Base-by-base conservation (phyloP, 371 early-diverging fungal genomes). In the Sporodiniella umbellata region DNA sequence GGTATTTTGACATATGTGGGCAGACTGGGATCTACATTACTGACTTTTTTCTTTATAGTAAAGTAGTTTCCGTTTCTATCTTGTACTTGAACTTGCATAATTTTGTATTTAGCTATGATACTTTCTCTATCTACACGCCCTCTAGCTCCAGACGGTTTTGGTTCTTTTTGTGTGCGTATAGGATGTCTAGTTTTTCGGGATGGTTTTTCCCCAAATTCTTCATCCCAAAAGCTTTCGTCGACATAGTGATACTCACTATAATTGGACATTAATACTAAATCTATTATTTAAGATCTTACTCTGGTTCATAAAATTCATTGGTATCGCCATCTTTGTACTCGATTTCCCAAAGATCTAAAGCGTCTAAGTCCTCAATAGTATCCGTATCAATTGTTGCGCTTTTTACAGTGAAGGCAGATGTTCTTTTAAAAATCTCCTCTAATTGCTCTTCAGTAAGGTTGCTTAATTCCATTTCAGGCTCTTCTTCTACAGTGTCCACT, bases 1-100 rank as follows among this genome's bases (percentile, higher is more conserved):
- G 94, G 94, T 42, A 94, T 91, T 44, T 87, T 84, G 22, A 94
- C 80, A 70, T 93, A 93, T 0, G 92, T 92, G 0, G 94, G 95
- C 52, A 89, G 56, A 42, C 80, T 81, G 0, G 92, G 92, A 59
- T 95, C 91, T 11, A 88, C 75, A 14, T 87, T 76, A 42, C 82
- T 79, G 51, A 90, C 82, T 54, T 86, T 83, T 61, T 88, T 90
- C 59, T 90, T 92, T 59, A 91, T 80, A 46, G 87, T 82, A 59
- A 87, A 86, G 45, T 72, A 85, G 49, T 87, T 86, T 2, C 93
- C 93, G 40, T 86, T 79, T 25, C 82, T 65, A 64, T 94, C 94
- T 69, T 92, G 88, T 11, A 90, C 77, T 26, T 85, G 86, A 12
- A 91, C 85, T 54, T 88, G 89, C 87, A 91, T 84, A 48, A 89